Evolutionary conservation across 2,329 filamentous ascomycete genomes (phyloP).

Genomic region (Grosmannia huntii): DNA sequence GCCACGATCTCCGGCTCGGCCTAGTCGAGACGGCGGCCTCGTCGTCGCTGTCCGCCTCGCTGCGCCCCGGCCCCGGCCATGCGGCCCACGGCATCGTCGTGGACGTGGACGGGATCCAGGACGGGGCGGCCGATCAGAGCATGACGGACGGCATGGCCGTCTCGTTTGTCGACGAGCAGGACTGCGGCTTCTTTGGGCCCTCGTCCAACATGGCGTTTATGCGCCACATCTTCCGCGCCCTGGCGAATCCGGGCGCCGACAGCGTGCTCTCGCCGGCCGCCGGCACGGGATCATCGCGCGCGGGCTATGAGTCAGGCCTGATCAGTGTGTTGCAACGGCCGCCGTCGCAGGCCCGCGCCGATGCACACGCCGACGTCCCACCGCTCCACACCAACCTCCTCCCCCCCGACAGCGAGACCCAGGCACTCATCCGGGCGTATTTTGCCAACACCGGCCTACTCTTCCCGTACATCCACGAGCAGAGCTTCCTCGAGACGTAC

Average conservation of each 20-base stretch:
- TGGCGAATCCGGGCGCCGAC: slow-evolving; percentile 1
- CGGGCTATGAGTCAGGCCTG: neutral
- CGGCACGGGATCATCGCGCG: neutral
- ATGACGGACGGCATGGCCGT: neutral
- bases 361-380: no score
- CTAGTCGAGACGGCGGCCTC: neutral
- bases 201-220: slow-evolving; percentile 17
- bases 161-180: neutral
- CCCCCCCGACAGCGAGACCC: slow-evolving; percentile 8
- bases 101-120: neutral
- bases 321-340: neutral
- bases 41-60: neutral
- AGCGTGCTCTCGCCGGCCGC: neutral
- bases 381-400: slow-evolving; percentile 3
- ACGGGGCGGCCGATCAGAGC: neutral
- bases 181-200: slow-evolving; percentile 4
- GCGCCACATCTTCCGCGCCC: slow-evolving; percentile 11
- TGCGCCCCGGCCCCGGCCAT: neutral
- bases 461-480: slow-evolving; percentile 13
- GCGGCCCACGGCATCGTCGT: neutral
- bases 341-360: no score
- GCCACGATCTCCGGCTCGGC: neutral
- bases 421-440: slow-evolving; percentile 8
- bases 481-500: slow-evolving; percentile 11
- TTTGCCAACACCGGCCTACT: slow-evolving; percentile 13